phyloP scores from a whole-genome alignment of 108 stramenopile species.

The Cyclotella baltica region DNA sequence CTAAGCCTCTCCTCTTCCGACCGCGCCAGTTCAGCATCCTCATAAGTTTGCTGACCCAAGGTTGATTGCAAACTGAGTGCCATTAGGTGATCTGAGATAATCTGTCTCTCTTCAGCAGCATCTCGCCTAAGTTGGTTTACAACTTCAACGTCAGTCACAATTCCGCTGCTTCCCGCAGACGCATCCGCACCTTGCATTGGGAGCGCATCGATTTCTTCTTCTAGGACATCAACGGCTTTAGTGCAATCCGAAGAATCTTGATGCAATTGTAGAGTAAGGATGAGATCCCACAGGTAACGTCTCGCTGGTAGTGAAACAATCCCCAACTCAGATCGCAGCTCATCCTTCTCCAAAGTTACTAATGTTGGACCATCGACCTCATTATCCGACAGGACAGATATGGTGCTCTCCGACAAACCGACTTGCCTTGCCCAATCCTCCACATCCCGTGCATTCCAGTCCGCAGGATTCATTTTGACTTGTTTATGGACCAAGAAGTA shows the following conservation, averaged over 20 bases:
- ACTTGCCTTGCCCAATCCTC: conserved; percentile 46
- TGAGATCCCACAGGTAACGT: conserved; percentile 58
- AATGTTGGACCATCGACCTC: conserved; percentile 63
- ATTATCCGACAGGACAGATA: conserved; percentile 36
- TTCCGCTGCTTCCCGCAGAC: conserved; percentile 4
- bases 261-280: conserved; percentile 34
- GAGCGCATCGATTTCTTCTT: conserved; percentile 51
- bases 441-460: conserved; percentile 53
- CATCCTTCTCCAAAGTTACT: conserved; percentile 50
- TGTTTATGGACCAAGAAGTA: too few species aligned
- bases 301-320: conserved; percentile 54
- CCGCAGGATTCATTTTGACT: conserved; percentile 26
- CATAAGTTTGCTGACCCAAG: conserved; percentile 35
- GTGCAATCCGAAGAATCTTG: conserved; percentile 36
- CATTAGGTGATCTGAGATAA: too few species aligned
- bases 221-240: conserved; percentile 39
- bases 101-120: too few species aligned
- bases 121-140: too few species aligned
- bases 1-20: conserved; percentile 53
- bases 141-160: neutral
- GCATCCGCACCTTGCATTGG: too few species aligned
- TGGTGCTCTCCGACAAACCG: conserved; percentile 28
- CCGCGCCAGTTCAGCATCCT: conserved; percentile 57
- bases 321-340: conserved; percentile 54
- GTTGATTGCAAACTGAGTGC: too few species aligned